Evolutionary conservation across 2,329 filamentous ascomycete species (phyloP).

Genomic region (Aspergillus hortae): DNA sequence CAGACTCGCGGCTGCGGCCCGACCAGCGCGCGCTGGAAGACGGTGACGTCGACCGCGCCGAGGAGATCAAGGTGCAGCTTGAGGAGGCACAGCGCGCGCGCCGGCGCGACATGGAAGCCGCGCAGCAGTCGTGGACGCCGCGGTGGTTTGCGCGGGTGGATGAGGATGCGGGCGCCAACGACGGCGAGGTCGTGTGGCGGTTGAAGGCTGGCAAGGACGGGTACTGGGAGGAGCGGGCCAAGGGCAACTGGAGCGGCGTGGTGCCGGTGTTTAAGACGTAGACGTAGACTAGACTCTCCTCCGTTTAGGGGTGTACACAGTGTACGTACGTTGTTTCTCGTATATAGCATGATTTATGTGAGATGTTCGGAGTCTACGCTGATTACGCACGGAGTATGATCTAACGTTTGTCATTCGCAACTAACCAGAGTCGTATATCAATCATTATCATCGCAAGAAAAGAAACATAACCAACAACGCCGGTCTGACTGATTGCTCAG

Average conservation of each 20-base stretch:
- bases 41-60: conserved; percentile 77
- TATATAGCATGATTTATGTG: too few relatives aligned
- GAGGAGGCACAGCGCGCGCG: conserved; percentile 81
- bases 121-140: conserved; percentile 68
- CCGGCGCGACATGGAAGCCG: conserved; percentile 70
- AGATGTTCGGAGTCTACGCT: too few relatives aligned
- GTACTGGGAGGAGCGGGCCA: conserved; percentile 85
- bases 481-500: not conserved
- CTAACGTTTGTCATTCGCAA: too few relatives aligned
- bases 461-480: too few relatives aligned
- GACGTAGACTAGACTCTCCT: too few relatives aligned
- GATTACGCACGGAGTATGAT: too few relatives aligned
- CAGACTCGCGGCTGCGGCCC: conserved; percentile 77
- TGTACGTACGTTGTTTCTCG: too few relatives aligned
- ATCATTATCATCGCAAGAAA: too few relatives aligned
- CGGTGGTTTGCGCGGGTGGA: conserved; percentile 77
- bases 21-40: conserved; percentile 84
- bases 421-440: too few relatives aligned
- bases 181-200: conserved; percentile 56
- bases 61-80: conserved; percentile 74
- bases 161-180: conserved; percentile 24
- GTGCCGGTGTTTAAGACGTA: conserved; percentile 50
- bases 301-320: too few relatives aligned
- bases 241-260: conserved; percentile 62
- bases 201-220: conserved; percentile 77